A percentile compares a stretch with the other conserved stretches of the same genome.
These are phyloP conservation scores for Phytophthora tentaculata DNA, from an alignment of 352 stramenopile species.

Conservation along the genomic window DNA sequence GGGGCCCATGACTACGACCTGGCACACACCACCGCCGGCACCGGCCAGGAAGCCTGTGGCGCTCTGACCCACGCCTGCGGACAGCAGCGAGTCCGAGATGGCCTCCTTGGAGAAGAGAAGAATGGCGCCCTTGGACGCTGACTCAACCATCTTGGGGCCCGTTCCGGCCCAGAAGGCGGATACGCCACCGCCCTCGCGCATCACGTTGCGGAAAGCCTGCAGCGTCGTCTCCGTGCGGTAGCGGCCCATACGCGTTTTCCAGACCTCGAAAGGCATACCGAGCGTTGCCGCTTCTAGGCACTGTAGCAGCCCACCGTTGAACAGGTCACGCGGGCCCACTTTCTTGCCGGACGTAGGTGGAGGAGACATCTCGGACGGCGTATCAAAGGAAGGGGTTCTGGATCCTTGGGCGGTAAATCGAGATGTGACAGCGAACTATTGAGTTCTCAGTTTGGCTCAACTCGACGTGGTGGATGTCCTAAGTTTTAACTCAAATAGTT, in stretches of 20 bases:
- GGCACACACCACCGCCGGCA: constrained; percentile 86
- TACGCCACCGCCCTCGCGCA: constrained; percentile 83
- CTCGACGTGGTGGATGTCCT: constrained; percentile 16
- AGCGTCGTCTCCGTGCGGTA: constrained; percentile 84
- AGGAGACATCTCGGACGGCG: constrained; percentile 37
- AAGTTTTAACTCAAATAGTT: not conserved
- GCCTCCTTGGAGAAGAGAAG: constrained; percentile 91
- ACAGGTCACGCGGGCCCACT: constrained; percentile 74
- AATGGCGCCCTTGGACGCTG: constrained; percentile 89
- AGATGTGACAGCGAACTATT: constrained; percentile 17
- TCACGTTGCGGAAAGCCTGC: constrained; percentile 89
- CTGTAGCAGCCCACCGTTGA: constrained; percentile 86
- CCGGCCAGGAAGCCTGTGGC: constrained; percentile 84
- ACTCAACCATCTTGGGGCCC: constrained; percentile 93
- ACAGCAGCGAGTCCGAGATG: constrained; percentile 82
- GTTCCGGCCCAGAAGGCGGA: constrained; percentile 89
- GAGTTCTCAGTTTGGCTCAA: constrained; percentile 10
- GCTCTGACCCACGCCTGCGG: constrained; percentile 66
- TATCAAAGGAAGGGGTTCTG: not conserved
- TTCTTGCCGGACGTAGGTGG: constrained; percentile 78
- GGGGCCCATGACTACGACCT: constrained; percentile 90
- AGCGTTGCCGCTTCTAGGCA: constrained; percentile 90
- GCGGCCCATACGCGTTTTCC: constrained; percentile 93
- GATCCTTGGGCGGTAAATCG: constrained; percentile 14
- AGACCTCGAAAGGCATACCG: constrained; percentile 93